Evolutionary conservation across 768 basidiomycete genomes (phyloP), one percentile per base, ranked within the genome.

Genomic region (Cystofilobasidium ferigula): DNA sequence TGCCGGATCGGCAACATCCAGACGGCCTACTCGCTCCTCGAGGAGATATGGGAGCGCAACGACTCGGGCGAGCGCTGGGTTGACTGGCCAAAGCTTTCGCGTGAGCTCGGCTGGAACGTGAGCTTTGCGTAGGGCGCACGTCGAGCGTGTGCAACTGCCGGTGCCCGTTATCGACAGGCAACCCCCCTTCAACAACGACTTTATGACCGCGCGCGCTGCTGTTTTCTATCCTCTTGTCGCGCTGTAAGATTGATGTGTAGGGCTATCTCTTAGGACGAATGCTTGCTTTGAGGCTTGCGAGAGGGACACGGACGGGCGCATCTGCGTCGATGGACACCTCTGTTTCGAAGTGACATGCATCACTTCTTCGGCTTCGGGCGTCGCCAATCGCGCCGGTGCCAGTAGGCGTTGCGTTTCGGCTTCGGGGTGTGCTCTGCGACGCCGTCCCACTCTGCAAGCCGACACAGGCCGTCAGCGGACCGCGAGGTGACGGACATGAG

Each of bases 1-100:
- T 66, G 64, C 38, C 64, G 64, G 2, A 66, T 66, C 24, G 66
- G 66, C n/a, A 68, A 68, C 61, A 62, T 68, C 36, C 61, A 57
- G 32, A 62, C 60, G 16, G 66, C 66, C 22, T 68, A 40, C 45
- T 26, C 36, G 0, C 32, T 68, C 2, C 61, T 68, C 45, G 61
- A 68, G 48, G 48, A 62, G 26, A 47, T 68, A 18, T 68, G 66
- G 66, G 36, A 62, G 8, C 40, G 61, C 3, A 68, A 68, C 61
- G 61, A 68, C 16, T 57, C 30, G 7, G 61, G 61, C 24, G 60
- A 57, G 16, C 62, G 43, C 36, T 68, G 66, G 66, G 35, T 68
- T 18, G 48, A 62, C 32, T 68, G 66, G 66, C 35, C 59, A 14
- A 20, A n/a, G 20, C 20, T 62, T 2, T 61, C 66, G 34, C 57